Base-by-base conservation (phyloP, 805 yeast species). In the Saccharomycopsis babjevae region DNA sequence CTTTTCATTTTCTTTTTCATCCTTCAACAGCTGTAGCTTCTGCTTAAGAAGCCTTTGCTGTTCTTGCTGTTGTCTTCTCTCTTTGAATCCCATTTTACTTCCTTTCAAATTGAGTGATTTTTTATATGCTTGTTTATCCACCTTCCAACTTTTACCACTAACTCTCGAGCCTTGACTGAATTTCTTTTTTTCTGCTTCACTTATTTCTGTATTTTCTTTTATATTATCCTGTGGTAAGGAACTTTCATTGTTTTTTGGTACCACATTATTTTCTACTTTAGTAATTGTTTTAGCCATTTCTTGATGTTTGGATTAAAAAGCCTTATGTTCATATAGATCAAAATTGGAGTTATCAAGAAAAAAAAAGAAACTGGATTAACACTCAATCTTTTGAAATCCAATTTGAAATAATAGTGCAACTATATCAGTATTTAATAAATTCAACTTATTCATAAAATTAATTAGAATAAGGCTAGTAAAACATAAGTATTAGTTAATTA, bases 81-180 rank as follows among this genome's bases (percentile, higher is more conserved):
- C 83, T 87, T 89, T 91, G 1, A 86, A 72, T 1, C 81, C 75
- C 38, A 71, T 58, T 54, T 73, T 74, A 61, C 71, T 74, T 92
- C 91, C 25, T 74, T 67, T 34, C 85, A 77, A 65, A 75, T 83
- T 28, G 13, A 61, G 30, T 1, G 65, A 61, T 13, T 83, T 81
- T 70, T 91, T 79, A 68, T 85, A 84, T 3, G 91, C 89, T 59
- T 76, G 81, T 67, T 86, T 88, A 61, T 79, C 79, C 16, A 76
- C 78, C 67, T 88, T 88, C 92, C 92, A 88, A 50, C 79, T 76
- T 69, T 88, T 87, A 43, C 90, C 90, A 69, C 80, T 81, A n/a
- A 81, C 81, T 61, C 82, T 71, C 13, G 73, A 54, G 4, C 86
- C 86, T 66, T 76, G 81, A 1, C 63, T 62, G 28, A 46, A 46